Percentiles rank a stretch among this genome's conserved stretches.
Evolutionary conservation across 2,329 filamentous ascomycete genomes (phyloP).

Genomic region (Colletotrichum zoysiae): DNA sequence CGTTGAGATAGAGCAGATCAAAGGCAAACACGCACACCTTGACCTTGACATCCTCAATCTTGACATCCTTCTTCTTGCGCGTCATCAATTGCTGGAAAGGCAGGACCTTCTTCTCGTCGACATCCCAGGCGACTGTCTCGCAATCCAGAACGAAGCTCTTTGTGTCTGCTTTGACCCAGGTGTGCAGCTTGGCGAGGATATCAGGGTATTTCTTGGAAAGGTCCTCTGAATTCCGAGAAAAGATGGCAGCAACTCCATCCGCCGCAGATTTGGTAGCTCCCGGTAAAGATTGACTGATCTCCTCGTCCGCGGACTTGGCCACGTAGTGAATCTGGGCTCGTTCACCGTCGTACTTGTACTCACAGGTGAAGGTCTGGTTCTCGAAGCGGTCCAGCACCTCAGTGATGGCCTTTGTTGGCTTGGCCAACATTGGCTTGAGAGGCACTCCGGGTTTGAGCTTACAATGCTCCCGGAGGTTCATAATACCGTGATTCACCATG

Average conservation of each 20-base stretch:
- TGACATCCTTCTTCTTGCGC: slow-evolving; percentile 96
- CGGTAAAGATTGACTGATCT: slow-evolving; percentile 73
- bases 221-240: slow-evolving; percentile 97
- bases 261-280: slow-evolving; percentile 74
- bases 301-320: slow-evolving; percentile 79
- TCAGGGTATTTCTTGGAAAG: slow-evolving; percentile 98
- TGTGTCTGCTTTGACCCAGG: slow-evolving; percentile 90
- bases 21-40: slow-evolving; percentile 98
- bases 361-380: slow-evolving; percentile 94
- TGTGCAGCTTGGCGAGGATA: slow-evolving; percentile 86
- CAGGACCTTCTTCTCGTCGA: slow-evolving; percentile 92
- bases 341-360: slow-evolving; percentile 99
- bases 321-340: slow-evolving; percentile 99
- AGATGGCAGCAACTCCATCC: slow-evolving; percentile 88
- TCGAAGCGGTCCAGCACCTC: slow-evolving; percentile 98
- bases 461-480: slow-evolving; percentile 84
- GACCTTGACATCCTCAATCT: slow-evolving; percentile 93
- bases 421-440: slow-evolving; percentile 97
- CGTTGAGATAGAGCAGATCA: slow-evolving; percentile 93
- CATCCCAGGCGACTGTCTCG: slow-evolving; percentile 97
- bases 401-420: slow-evolving; percentile 97
- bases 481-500: slow-evolving; percentile 87
- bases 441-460: slow-evolving; percentile 94
- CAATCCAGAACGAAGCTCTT: slow-evolving; percentile 98
- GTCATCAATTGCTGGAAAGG: slow-evolving; percentile 99